Conservation (phyloP, 768 basidiomycete species). For the Tulasnella sp. region DNA sequence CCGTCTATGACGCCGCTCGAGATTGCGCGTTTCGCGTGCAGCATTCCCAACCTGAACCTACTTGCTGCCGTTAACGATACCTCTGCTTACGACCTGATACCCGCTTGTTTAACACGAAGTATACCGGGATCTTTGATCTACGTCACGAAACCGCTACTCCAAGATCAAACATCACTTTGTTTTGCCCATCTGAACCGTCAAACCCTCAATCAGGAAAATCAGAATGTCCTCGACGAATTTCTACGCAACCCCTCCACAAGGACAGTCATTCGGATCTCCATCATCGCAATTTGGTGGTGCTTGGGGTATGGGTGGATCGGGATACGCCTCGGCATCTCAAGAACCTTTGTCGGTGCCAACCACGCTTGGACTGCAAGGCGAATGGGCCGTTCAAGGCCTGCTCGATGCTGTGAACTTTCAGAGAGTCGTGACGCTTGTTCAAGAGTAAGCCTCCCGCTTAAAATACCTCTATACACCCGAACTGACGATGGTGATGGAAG, state of each 20-base stretch:
- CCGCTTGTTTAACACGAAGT: neutral
- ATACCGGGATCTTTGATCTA: neutral
- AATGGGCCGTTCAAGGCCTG: conserved; percentile 23
- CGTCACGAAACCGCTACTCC: neutral
- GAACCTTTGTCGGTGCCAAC: neutral
- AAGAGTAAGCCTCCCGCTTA: neutral
- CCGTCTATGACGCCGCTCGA: neutral
- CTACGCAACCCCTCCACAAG: neutral
- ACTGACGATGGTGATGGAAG: conserved; percentile 46
- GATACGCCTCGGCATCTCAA: neutral
- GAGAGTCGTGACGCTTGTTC: neutral
- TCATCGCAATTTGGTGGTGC: neutral
- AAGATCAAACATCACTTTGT: neutral
- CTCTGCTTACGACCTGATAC: neutral
- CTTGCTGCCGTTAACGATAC: neutral
- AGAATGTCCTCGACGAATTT: neutral
- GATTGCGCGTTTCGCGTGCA: conserved; percentile 6
- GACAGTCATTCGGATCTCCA: neutral
- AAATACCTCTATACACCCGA: conserved; percentile 45
- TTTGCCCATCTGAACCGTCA: neutral
- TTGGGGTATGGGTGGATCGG: conserved; percentile 4
- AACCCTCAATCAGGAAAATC: neutral
- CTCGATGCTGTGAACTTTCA: conserved; percentile 21
- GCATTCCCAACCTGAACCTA: conserved; percentile 19
- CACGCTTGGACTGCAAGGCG: conserved; percentile 4